Conservation (phyloP, 2,329 filamentous ascomycete genomes). For the Curvularia lunata region DNA sequence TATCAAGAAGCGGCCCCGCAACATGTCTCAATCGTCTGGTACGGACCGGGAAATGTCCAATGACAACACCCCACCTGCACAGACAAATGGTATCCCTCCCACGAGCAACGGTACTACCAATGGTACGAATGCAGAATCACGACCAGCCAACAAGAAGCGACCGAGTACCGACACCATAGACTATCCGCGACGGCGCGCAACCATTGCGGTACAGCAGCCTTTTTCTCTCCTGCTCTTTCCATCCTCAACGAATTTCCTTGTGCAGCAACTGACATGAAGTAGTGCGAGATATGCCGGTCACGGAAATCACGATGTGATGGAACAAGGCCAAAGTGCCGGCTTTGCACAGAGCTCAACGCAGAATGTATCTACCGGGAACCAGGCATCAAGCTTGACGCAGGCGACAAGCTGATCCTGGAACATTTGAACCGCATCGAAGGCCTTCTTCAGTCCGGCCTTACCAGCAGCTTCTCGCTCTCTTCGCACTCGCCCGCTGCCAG, state of each 20-base stretch:
- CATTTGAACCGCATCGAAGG: slow-evolving; percentile 78
- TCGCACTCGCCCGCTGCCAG: slow-evolving; percentile 60
- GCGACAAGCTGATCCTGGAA: slow-evolving; percentile 84
- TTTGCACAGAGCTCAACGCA: slow-evolving; percentile 80
- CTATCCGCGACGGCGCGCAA: slow-evolving; percentile 51
- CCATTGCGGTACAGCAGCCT: slow-evolving; percentile 47
- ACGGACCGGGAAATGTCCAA: slow-evolving; percentile 50
- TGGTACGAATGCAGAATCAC: slow-evolving; percentile 32
- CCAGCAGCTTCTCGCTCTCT: slow-evolving; percentile 62
- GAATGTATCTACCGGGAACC: slow-evolving; percentile 86
- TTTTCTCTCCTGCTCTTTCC: neutral
- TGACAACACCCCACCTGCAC: slow-evolving; percentile 38
- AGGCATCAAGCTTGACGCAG: slow-evolving; percentile 84
- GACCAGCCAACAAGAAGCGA: slow-evolving; percentile 45
- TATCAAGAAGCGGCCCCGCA: slow-evolving; percentile 50
- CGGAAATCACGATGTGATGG: slow-evolving; percentile 82
- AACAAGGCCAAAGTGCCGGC: slow-evolving; percentile 80
- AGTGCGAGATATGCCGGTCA: slow-evolving; percentile 83
- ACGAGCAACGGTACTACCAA: slow-evolving; percentile 40
- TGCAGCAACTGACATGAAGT: slow-evolving; percentile 32
- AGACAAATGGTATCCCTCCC: slow-evolving; percentile 38
- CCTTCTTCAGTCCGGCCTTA: slow-evolving; percentile 73
- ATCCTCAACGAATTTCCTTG: neutral
- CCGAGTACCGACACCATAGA: slow-evolving; percentile 52
- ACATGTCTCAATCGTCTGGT: slow-evolving; percentile 52